These are phyloP conservation scores for Termitomyces sp. DNA, from an alignment of 768 basidiomycete genomes.

Conservation along the genomic window DNA sequence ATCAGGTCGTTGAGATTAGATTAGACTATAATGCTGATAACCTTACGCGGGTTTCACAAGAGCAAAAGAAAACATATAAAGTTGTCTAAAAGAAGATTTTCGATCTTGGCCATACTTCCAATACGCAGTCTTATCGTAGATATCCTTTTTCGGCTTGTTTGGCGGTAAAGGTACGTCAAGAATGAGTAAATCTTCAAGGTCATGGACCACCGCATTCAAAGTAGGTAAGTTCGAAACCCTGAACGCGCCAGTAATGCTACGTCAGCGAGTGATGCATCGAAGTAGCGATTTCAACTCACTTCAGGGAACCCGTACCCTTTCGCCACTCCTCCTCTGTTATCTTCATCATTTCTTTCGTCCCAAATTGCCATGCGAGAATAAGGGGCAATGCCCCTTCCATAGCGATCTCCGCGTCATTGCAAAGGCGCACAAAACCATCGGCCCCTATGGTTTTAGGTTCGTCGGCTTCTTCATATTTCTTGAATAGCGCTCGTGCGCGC, in stretches of 20 bases:
- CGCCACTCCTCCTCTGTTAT: constrained; percentile 67
- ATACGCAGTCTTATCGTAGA: constrained; percentile 54
- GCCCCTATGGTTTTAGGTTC: constrained; percentile 56
- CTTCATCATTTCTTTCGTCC: constrained; percentile 68
- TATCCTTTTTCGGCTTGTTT: constrained; percentile 35
- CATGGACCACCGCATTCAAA: constrained; percentile 46
- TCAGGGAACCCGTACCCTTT: constrained; percentile 40
- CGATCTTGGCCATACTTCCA: constrained; percentile 42
- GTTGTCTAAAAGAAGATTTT: constrained; percentile 49
- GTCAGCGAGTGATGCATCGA: neutral
- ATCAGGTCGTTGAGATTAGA: neutral
- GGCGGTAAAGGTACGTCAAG: constrained; percentile 37
- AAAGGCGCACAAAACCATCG: constrained; percentile 69
- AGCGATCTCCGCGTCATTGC: constrained; percentile 62
- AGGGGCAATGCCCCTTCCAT: constrained; percentile 72
- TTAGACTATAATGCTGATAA: constrained; percentile 10
- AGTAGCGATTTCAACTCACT: constrained; percentile 23
- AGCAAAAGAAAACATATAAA: constrained; percentile 69
- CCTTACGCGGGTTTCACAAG: constrained; percentile 70
- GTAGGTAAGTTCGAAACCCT: constrained; percentile 41
- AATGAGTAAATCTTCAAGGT: constrained; percentile 64
- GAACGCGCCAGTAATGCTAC: neutral
- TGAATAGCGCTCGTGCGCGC: constrained; percentile 54
- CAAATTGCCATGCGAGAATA: constrained; percentile 71
- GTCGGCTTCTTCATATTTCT: constrained; percentile 54